These are phyloP conservation scores for Mycena sp. DNA, from an alignment of 1,284 basidiomycete genomes.

Conservation along the genomic window DNA sequence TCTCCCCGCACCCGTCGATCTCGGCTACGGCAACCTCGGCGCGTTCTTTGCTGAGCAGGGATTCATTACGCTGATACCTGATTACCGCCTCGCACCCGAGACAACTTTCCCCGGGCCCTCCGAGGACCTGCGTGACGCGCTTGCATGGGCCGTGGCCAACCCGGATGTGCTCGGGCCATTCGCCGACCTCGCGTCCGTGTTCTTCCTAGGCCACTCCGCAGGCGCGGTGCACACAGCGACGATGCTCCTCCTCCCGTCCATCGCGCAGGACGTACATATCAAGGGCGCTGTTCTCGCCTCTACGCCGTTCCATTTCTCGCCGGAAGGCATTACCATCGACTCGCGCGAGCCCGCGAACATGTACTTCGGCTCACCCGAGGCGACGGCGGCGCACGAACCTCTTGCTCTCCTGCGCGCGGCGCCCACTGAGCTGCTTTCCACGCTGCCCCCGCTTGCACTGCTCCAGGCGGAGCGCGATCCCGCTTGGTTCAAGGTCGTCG, in stretches of 20 bases:
- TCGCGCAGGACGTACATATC: constrained; percentile 48
- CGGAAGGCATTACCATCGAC: constrained; percentile 33
- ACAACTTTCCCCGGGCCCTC: constrained; percentile 60
- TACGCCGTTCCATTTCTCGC: constrained; percentile 52
- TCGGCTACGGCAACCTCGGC: constrained; percentile 63
- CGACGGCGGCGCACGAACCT: constrained; percentile 50
- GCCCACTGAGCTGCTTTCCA: constrained; percentile 42
- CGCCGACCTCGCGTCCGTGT: constrained; percentile 52
- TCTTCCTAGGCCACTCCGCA: constrained; percentile 67
- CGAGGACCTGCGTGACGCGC: constrained; percentile 65
- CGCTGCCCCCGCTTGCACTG: constrained; percentile 56
- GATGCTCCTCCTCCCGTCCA: constrained; percentile 49
- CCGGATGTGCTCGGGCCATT: constrained; percentile 35
- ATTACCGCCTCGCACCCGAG: constrained; percentile 69
- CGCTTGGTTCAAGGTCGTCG: constrained; percentile 46
- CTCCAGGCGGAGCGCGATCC: constrained; percentile 64
- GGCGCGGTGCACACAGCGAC: constrained; percentile 61
- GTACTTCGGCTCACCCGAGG: constrained; percentile 55
- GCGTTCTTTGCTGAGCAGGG: constrained; percentile 68
- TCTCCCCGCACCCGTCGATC: constrained; percentile 54
- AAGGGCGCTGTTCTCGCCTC: constrained; percentile 56
- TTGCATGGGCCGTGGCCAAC: constrained; percentile 60
- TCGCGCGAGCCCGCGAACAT: constrained; percentile 46
- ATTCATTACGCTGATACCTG: constrained; percentile 66
- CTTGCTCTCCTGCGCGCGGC: constrained; percentile 48